Percentiles rank a stretch among this genome's conserved stretches.
These are phyloP conservation scores for Sphaerulina musiva DNA, from an alignment of 2,329 filamentous ascomycete genomes.

Conservation along the genomic window DNA sequence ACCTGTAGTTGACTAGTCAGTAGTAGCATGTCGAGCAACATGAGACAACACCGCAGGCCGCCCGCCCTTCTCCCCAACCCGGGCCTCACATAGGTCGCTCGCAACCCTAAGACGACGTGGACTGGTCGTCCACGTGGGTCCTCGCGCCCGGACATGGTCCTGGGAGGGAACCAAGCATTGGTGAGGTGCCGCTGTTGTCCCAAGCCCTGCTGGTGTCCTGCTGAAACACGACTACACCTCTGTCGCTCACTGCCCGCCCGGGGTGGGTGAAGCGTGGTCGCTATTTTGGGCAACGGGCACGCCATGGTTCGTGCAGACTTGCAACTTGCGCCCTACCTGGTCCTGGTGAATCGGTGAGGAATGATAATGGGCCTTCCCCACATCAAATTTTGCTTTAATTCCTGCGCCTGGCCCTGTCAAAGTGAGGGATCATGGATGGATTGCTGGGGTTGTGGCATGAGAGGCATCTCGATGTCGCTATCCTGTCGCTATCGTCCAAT, in stretches of 20 bases:
- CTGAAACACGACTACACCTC: not conserved
- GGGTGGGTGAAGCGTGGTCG: slow-evolving; percentile 4
- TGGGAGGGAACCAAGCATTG: slow-evolving; percentile 2
- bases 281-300: slow-evolving; percentile 8
- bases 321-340: too few relatives aligned
- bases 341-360: not conserved
- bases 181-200: slow-evolving; percentile 3
- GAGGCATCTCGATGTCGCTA: not conserved
- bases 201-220: not conserved
- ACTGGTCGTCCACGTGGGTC: slow-evolving; percentile 3
- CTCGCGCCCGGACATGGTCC: slow-evolving; percentile 1
- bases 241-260: slow-evolving; percentile 5
- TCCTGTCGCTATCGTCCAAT: not conserved
- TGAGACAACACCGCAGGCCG: not conserved
- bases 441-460: not conserved
- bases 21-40: too few relatives aligned
- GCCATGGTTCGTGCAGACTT: not conserved
- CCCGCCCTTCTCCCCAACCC: not conserved
- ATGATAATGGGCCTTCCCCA: not conserved
- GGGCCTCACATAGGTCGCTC: not conserved
- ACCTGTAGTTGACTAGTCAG: too few relatives aligned
- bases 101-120: slow-evolving; percentile 2
- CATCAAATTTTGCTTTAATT: not conserved
- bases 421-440: not conserved
- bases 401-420: not conserved